Evolutionary conservation across 352 stramenopile species (phyloP).

Genomic region (Globisporangium takayamanum): DNA sequence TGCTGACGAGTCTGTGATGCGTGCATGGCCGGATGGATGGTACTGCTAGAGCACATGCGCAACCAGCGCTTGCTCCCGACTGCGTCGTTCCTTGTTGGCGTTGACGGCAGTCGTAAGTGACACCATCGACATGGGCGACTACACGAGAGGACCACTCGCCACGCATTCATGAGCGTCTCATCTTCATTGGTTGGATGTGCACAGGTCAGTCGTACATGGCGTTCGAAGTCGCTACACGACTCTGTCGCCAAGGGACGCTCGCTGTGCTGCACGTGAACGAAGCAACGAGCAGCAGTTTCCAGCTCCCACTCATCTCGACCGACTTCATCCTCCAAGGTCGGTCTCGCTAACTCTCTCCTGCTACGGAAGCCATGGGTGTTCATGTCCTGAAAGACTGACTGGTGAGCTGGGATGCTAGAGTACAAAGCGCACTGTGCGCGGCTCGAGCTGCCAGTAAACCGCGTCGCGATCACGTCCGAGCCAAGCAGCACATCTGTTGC

Average conservation of each 20-base stretch:
- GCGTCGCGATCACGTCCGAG: conserved; percentile 31
- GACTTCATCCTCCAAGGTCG: conserved; percentile 54
- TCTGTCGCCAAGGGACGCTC: conserved; percentile 45
- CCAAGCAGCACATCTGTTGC: conserved; percentile 18
- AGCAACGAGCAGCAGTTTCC: conserved; percentile 30
- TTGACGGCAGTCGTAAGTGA: conserved; percentile 62
- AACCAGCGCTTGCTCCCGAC: conserved; percentile 37
- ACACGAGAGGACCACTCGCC: not conserved
- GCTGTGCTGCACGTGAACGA: conserved; percentile 44
- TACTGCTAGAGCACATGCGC: conserved; percentile 25
- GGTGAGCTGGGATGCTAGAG: conserved; percentile 19
- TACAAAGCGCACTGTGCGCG: conserved; percentile 43
- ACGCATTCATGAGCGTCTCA: not conserved
- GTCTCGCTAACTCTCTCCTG: not conserved
- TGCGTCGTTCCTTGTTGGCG: conserved; percentile 39
- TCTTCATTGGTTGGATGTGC: not conserved
- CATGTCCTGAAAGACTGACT: not conserved
- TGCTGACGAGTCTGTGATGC: not conserved
- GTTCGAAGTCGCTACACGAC: conserved; percentile 37
- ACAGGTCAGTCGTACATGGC: conserved; percentile 57
- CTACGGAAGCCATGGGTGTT: not conserved
- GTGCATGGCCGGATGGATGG: not conserved
- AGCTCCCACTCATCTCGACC: conserved; percentile 49
- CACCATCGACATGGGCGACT: too few species aligned
- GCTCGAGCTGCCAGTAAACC: conserved; percentile 31